phyloP scores from a whole-genome alignment of 2,329 filamentous ascomycete genomes.

The Pseudogymnoascus pannorum region DNA sequence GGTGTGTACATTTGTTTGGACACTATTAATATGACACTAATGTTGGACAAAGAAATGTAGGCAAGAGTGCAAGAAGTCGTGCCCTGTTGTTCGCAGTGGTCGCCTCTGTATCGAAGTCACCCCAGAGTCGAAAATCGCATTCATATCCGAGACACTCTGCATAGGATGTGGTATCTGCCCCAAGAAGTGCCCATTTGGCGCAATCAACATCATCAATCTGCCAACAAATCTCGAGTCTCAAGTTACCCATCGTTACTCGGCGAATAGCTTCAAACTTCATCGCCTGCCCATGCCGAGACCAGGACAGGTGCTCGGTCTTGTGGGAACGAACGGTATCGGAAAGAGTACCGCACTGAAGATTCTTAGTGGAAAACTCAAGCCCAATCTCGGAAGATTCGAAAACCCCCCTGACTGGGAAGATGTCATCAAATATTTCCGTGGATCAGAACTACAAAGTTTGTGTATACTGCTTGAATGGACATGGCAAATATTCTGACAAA shows the following conservation, averaged over 20 bases:
- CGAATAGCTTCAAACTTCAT: constrained; percentile 99
- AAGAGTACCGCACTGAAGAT: constrained; percentile 99
- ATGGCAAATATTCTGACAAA: constrained; percentile 17
- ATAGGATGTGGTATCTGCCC: constrained; percentile 99
- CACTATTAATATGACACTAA: constrained; percentile 22
- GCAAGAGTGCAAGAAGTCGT: constrained; percentile 98
- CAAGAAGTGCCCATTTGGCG: constrained; percentile 97
- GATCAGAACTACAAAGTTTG: constrained; percentile 92
- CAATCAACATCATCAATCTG: constrained; percentile 99
- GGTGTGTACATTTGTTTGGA: constrained; percentile 39
- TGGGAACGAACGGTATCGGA: constrained; percentile 99
- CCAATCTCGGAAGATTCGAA: constrained; percentile 88
- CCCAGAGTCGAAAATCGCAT: constrained; percentile 84
- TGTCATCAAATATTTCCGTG: constrained; percentile 96
- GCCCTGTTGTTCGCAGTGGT: constrained; percentile 92
- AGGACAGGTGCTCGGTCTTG: constrained; percentile 89
- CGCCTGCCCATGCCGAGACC: constrained; percentile 91
- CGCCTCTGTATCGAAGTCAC: constrained; percentile 96
- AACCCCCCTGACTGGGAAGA: constrained; percentile 99
- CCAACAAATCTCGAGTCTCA: constrained; percentile 98
- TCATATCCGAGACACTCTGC: constrained; percentile 92
- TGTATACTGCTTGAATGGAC: constrained; percentile 12
- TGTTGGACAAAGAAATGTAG: constrained; percentile 71
- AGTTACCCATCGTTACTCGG: constrained; percentile 96
- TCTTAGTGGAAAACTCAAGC: constrained; percentile 96